Evolutionary conservation across 208 protist genomes (phyloP).

Genomic region (Crithidia brevicula): DNA sequence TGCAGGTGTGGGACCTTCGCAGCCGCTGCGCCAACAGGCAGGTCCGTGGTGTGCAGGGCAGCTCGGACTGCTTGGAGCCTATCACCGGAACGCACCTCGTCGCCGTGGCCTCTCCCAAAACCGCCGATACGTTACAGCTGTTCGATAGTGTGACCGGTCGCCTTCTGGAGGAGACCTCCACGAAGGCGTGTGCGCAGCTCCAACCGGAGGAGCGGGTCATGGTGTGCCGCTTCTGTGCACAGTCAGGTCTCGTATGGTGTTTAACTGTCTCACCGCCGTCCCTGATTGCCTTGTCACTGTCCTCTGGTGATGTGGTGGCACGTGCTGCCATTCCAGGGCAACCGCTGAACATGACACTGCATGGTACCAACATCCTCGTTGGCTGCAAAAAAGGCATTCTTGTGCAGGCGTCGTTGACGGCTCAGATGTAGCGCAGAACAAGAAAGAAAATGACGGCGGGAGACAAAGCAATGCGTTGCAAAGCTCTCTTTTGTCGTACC

Average conservation of each 20-base stretch:
- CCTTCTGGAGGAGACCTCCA: slow-evolving; percentile 41
- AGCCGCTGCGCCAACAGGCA: slow-evolving; percentile 54
- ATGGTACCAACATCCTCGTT: slow-evolving; percentile 3
- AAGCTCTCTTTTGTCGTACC: too few relatives aligned
- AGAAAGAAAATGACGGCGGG: too few relatives aligned
- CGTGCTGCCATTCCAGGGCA: slow-evolving; percentile 30
- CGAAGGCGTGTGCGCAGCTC: slow-evolving; percentile 33
- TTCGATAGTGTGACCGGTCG: slow-evolving; percentile 56
- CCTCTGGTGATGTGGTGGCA: slow-evolving; percentile 41
- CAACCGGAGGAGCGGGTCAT: slow-evolving; percentile 26
- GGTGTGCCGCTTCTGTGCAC: slow-evolving; percentile 40
- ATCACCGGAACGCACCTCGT: slow-evolving; percentile 52
- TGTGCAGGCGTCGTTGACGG: background rate
- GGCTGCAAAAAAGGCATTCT: slow-evolving; percentile 29
- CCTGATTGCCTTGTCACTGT: slow-evolving; percentile 42
- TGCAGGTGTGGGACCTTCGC: slow-evolving; percentile 91
- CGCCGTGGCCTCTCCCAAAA: slow-evolving; percentile 56
- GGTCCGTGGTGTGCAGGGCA: slow-evolving; percentile 54
- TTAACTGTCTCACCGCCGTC: slow-evolving; percentile 42
- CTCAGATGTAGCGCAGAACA: too few relatives aligned
- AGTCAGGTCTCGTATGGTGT: slow-evolving; percentile 54
- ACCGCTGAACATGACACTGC: slow-evolving; percentile 44
- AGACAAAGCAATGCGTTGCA: too few relatives aligned
- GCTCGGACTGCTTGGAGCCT: slow-evolving; percentile 77
- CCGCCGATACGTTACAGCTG: slow-evolving; percentile 59